Base-by-base conservation (phyloP, 257 asterid species). In the Capsicum rhomboideum region DNA sequence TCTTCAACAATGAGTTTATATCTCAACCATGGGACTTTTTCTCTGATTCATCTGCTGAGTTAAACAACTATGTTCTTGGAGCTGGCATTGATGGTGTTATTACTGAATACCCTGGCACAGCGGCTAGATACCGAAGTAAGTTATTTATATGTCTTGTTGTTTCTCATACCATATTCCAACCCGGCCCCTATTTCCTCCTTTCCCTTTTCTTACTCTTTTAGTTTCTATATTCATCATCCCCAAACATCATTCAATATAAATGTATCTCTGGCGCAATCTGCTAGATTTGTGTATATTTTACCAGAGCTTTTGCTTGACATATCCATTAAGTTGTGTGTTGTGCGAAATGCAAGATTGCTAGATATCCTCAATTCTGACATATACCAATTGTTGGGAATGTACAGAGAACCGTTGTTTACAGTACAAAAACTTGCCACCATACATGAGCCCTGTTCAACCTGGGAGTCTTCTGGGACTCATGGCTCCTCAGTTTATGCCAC, bases 21-120 rank as follows among this genome's bases (percentile, higher is more conserved):
- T 92, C 99, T 86, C 98, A 95, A 85, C 84, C 99, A 52, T 97
- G 97, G 98, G 99, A 97, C 84, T 93, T 86, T 90, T 92, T 89
- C 83, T 88, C 97, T 31, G 99, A 97, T 84, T 87, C 99, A 23
- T 91, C 90, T 49, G 78, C 90, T 46, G 98, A 97, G 93, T 31
- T 93, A 29, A 93, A 93, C 91, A 67, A 89, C 1, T 84, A 71
- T 50, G 80, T 83, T 23, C 26, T 67, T 0, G 46, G 11, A 59
- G 72, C 83, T 84, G 88, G 88, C 18, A 71, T 92, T 59, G 10
- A 88, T 46, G 99, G 98, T 53, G 89, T 93, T 83, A 83, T 90
- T 34, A 91, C 99, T 0, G 94, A 84, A 44, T 93, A 52, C 78
- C 99, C 99, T 6, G 92, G 90, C 37, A 95, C 99, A 8, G 92